phyloP scores from a whole-genome alignment of 805 yeast genomes.

The Brettanomyces sp. region DNA sequence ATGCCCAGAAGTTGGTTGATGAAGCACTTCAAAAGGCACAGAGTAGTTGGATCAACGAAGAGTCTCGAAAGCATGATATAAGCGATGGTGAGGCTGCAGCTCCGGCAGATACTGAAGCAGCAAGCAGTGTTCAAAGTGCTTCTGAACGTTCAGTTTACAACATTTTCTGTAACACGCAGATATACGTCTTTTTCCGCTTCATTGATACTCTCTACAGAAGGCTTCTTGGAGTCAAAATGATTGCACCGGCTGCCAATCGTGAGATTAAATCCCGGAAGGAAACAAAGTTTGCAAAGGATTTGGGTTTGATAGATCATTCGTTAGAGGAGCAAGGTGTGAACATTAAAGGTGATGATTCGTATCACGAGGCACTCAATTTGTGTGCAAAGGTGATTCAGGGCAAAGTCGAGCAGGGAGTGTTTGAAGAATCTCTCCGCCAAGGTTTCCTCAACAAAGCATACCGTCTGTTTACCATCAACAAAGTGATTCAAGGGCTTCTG shows the following conservation, averaged over 20 bases:
- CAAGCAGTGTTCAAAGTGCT: constrained; percentile 5
- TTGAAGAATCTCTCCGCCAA: constrained; percentile 91
- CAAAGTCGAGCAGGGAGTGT: constrained; percentile 86
- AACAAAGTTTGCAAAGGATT: constrained; percentile 77
- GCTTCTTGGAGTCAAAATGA: constrained; percentile 61
- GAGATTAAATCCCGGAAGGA: constrained; percentile 58
- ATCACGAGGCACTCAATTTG: constrained; percentile 66
- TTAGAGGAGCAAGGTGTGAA: constrained; percentile 72
- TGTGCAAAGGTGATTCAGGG: constrained; percentile 78
- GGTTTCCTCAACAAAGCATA: constrained; percentile 91
- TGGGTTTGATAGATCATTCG: constrained; percentile 73
- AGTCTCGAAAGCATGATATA: constrained; percentile 2
- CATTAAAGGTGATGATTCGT: constrained; percentile 61
- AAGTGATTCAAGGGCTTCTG: constrained; percentile 72
- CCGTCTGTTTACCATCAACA: constrained; percentile 86
- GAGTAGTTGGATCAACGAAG: constrained; percentile 26
- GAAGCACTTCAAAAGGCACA: constrained; percentile 24
- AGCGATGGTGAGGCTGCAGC: not conserved
- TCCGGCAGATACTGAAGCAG: not conserved
- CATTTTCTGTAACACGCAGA: constrained; percentile 78
- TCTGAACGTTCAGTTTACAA: constrained; percentile 53
- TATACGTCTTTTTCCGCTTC: constrained; percentile 84
- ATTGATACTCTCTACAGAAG: constrained; percentile 76
- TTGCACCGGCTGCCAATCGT: constrained; percentile 60
- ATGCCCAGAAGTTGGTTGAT: constrained; percentile 5